Percentiles rank a stretch among this genome's conserved stretches.
Evolutionary conservation across 1,284 basidiomycete species (phyloP).

Genomic region (Ceratobasidium sp.): DNA sequence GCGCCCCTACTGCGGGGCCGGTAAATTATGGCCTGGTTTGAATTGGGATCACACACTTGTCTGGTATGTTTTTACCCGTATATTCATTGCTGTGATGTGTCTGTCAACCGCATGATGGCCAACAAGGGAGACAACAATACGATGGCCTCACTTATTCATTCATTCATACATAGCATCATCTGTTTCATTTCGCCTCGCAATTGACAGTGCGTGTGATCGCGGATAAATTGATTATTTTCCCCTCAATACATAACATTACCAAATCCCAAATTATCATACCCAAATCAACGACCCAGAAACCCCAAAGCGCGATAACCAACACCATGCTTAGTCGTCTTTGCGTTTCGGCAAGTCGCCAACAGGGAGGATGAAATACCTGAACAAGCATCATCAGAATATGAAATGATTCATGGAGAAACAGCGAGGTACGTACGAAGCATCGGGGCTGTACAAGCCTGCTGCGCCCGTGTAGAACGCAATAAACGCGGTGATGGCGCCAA

Average conservation of each 20-base stretch:
- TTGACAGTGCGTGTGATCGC: neutral
- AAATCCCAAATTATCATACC: neutral
- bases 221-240: neutral
- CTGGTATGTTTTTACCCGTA: neutral
- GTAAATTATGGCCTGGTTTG: no score
- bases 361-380: conserved; percentile 42
- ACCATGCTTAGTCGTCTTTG: neutral
- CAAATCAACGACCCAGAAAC: neutral
- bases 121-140: neutral
- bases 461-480: conserved; percentile 20
- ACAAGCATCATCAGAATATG: neutral
- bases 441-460: conserved; percentile 32
- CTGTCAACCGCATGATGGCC: neutral
- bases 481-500: conserved; percentile 63
- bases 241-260: neutral
- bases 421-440: conserved; percentile 14
- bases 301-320: neutral
- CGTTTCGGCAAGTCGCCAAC: conserved; percentile 43
- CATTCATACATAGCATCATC: neutral
- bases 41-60: neutral
- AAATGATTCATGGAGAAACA: neutral
- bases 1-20: neutral
- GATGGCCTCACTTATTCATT: neutral
- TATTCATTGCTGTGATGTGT: neutral
- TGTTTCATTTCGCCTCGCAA: neutral